Evolutionary conservation across 352 stramenopile species (phyloP), one percentile per base, ranked within the genome.

Genomic region (Pythium sp.): DNA sequence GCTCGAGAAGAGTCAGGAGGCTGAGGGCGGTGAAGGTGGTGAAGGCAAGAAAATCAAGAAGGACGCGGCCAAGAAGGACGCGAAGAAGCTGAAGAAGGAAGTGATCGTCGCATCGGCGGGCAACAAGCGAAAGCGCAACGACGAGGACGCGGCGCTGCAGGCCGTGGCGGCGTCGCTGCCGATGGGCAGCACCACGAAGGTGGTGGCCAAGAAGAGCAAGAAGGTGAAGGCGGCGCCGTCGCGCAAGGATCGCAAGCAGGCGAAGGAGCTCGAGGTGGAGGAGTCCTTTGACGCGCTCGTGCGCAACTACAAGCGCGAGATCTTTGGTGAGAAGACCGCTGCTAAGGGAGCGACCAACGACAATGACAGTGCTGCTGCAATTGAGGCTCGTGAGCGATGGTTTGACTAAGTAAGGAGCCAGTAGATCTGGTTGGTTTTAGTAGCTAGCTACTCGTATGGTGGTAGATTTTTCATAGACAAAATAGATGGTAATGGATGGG

Each of bases 231-330:
- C 73, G 68, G 63, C 74, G 43, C 68, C 82, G 49, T 93, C 84
- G 61, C 87, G 87, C 49, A 92, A 79, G 69, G 78, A 93, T 61
- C 85, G 82, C 64, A 95, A 93, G 70, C 70, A 82, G 58, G 72
- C 68, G 1, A 80, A 83, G 63, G 75, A 87, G 64, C 46, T 70
- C 14, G 68, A 81, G 55, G 74, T 86, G 53, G 87, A 95, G 60
- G 75, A 83, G 62, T 92, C 82, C 49, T 95, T 93, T 58, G 87
- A 95, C 32, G 81, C 78, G 26, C 72, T 95, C 53, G 87, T 95
- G 70, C 74, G 76, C 65, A 86, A 77, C 59, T 95, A 95, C 84
- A 95, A 93, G 79, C 82, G 89, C 69, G 81, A 93, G 64, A 84
- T 95, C 43, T 95, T 95, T 62, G 84, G 84, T 5, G 79, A 84